phyloP scores from a whole-genome alignment of 331 rosid genomes.

The Spiraea crenata region DNA sequence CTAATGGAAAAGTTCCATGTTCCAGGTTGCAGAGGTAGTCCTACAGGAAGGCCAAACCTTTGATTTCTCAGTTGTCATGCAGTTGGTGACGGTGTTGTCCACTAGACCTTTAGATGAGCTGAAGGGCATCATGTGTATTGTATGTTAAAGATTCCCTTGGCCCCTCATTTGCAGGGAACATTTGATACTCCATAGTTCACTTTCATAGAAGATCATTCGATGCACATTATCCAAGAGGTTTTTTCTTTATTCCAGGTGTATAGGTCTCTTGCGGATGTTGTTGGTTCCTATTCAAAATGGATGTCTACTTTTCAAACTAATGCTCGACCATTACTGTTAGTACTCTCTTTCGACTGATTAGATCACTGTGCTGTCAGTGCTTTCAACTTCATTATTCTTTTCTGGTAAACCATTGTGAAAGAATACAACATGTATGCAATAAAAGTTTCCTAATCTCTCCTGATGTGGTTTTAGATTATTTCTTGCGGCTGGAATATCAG shows the following conservation, averaged over 20 bases:
- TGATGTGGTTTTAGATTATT: slow-evolving; percentile 63
- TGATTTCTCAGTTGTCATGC: slow-evolving; percentile 80
- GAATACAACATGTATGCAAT: not conserved
- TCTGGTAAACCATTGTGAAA: not conserved
- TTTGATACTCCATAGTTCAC: slow-evolving; percentile 23
- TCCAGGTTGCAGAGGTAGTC: slow-evolving; percentile 88
- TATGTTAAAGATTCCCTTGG: slow-evolving; percentile 37
- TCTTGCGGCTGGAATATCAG: slow-evolving; percentile 88
- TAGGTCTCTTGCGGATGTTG: slow-evolving; percentile 86
- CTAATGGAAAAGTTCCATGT: slow-evolving; percentile 32
- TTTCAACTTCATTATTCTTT: not conserved
- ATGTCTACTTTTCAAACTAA: slow-evolving; percentile 69
- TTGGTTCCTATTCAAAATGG: slow-evolving; percentile 91
- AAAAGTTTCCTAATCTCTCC: slow-evolving; percentile 27
- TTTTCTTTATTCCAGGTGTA: slow-evolving; percentile 58
- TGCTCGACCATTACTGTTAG: slow-evolving; percentile 81
- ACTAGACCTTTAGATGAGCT: slow-evolving; percentile 69
- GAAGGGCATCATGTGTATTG: slow-evolving; percentile 84
- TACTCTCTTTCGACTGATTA: slow-evolving; percentile 21
- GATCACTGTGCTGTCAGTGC: slow-evolving; percentile 5
- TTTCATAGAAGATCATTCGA: not conserved
- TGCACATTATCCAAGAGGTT: slow-evolving; percentile 20
- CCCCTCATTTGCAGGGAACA: slow-evolving; percentile 20
- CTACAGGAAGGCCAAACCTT: slow-evolving; percentile 78
- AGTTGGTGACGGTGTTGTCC: slow-evolving; percentile 78